phyloP scores from a whole-genome alignment of 2,329 filamentous ascomycete genomes.

The Phoma sp. region DNA sequence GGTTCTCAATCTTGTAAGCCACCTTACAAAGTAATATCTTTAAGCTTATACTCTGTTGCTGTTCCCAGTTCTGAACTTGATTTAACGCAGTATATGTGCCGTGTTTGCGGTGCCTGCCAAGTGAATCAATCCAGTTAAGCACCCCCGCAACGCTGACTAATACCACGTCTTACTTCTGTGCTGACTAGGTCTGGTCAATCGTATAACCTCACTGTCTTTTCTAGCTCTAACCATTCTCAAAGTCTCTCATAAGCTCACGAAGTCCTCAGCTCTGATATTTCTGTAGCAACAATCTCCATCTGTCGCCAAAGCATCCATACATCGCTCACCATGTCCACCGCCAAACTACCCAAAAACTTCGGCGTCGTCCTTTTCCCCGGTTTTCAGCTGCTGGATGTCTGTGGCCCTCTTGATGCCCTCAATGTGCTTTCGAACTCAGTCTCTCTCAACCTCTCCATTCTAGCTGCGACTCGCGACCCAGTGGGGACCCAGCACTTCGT shows the following conservation, averaged over 20 bases:
- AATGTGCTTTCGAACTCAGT: constrained; percentile 43
- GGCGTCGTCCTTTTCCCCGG: constrained; percentile 46
- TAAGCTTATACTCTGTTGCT: not conserved
- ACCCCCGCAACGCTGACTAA: constrained; percentile 13
- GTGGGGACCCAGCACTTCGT: constrained; percentile 38
- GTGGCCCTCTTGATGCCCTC: constrained; percentile 57
- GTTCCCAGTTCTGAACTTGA: not conserved
- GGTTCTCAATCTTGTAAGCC: not conserved
- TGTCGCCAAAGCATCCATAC: not conserved
- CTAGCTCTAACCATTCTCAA: no score
- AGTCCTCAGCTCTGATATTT: not conserved
- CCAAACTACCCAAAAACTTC: constrained; percentile 35
- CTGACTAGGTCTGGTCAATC: not conserved
- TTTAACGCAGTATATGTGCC: not conserved
- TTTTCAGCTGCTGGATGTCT: constrained; percentile 48
- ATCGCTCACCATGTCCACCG: constrained; percentile 3
- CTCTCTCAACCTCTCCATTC: constrained; percentile 40
- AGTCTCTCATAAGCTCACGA: not conserved
- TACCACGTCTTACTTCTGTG: not conserved
- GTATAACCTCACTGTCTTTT: not conserved
- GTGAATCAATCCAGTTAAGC: not conserved
- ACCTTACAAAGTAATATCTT: not conserved
- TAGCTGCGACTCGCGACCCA: constrained; percentile 43
- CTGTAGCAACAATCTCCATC: not conserved
- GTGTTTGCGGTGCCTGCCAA: constrained; percentile 4